A percentile compares a stretch with the other conserved stretches of the same genome.
Conservation (phyloP, 768 basidiomycete species). For the Hypholoma fasciculare region DNA sequence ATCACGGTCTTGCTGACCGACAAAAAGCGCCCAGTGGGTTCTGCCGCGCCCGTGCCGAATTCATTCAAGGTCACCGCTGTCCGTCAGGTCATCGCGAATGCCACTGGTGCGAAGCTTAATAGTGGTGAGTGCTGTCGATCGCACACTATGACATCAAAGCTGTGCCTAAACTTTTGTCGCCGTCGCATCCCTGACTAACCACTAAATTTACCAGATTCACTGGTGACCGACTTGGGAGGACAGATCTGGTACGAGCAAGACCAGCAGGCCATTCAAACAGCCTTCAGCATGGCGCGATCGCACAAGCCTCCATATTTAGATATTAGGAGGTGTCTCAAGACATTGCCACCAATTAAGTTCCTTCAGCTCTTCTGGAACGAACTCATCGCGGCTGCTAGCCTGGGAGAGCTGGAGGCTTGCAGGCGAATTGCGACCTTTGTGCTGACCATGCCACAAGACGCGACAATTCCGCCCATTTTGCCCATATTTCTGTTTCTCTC, state of each 20-base stretch:
- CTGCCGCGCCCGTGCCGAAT: conserved; percentile 7
- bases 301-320: conserved; percentile 68
- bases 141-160: not conserved
- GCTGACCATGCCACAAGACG: conserved; percentile 59
- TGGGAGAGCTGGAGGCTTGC: conserved; percentile 62
- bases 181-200: conserved; percentile 7
- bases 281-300: conserved; percentile 56
- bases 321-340: conserved; percentile 63
- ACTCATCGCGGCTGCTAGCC: conserved; percentile 48
- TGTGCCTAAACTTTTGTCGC: not conserved
- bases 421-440: conserved; percentile 68
- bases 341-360: conserved; percentile 59
- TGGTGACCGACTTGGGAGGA: conserved; percentile 15
- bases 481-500: conserved; percentile 72
- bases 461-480: conserved; percentile 58
- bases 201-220: conserved; percentile 14
- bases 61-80: conserved; percentile 28
- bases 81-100: conserved; percentile 36
- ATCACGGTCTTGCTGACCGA: conserved; percentile 47
- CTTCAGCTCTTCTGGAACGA: conserved; percentile 71
- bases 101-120: conserved; percentile 34
- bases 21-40: conserved; percentile 27
- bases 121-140: conserved; percentile 30
- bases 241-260: conserved; percentile 54
- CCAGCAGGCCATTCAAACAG: conserved; percentile 53